phyloP scores from a whole-genome alignment of 192 early-diverging fungal genomes.

The Borealophlyctis nickersoniae region DNA sequence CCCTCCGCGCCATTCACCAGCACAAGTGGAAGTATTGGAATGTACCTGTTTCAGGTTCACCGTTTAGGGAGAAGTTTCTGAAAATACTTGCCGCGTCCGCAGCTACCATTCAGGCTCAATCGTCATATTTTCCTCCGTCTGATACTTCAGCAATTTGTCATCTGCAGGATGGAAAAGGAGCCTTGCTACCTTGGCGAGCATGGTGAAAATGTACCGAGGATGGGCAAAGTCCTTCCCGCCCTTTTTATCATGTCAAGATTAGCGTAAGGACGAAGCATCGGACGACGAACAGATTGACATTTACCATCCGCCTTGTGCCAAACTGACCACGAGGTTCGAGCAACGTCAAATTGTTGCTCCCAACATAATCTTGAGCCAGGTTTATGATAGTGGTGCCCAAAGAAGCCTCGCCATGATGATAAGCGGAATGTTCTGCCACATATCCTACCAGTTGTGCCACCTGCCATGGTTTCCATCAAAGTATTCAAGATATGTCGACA shows the following conservation, averaged over 20 bases:
- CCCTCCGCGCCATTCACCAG: slow-evolving; percentile 85
- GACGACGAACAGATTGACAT: no score
- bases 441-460: slow-evolving; percentile 78
- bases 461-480: slow-evolving; percentile 24
- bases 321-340: slow-evolving; percentile 79
- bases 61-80: no score
- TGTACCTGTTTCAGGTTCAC: no score
- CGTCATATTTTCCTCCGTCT: slow-evolving; percentile 73
- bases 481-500: no score
- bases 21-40: slow-evolving; percentile 86
- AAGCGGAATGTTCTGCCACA: slow-evolving; percentile 78
- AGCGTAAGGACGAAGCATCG: neutral
- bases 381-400: slow-evolving; percentile 74
- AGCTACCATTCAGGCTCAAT: slow-evolving; percentile 81
- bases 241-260: slow-evolving; percentile 14
- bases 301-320: slow-evolving; percentile 67
- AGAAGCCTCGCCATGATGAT: slow-evolving; percentile 86
- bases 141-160: slow-evolving; percentile 68
- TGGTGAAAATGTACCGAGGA: slow-evolving; percentile 89
- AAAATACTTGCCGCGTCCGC: no score
- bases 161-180: slow-evolving; percentile 70
- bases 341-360: slow-evolving; percentile 85
- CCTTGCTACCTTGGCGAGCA: slow-evolving; percentile 59
- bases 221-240: slow-evolving; percentile 89
- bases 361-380: slow-evolving; percentile 86